Evolutionary conservation across 768 basidiomycete species (phyloP), one percentile per base, ranked within the genome.

Genomic region (Melanogaster broomeanus): DNA sequence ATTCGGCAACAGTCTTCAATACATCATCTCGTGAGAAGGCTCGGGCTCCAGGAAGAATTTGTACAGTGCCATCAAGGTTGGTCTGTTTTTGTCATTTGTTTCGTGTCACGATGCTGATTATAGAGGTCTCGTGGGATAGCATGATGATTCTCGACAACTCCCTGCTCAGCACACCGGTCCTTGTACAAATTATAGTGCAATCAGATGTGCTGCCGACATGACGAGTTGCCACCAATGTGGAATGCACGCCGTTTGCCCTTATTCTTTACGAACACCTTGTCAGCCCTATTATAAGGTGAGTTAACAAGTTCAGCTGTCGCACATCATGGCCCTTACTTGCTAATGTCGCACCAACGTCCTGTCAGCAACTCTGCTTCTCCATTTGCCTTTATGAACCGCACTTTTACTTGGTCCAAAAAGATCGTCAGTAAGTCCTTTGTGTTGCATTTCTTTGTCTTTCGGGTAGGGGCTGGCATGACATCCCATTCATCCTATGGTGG

Each of bases 351-450:
- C 25, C 25, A 27, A 8, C 25, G 25, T 4, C 25, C 25, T 4
- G 8, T 8, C 4, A 27, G 25, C 4, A 27, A 4, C 25, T 27
- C 25, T 27, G 8, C 25, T 4, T 4, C 8, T 4, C 25, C 25
- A 27, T 27, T 8, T 8, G 8, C 4, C 8, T 4, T 8, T 27
- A 27, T 8, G 8, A 27, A 27, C 8, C 8, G 4, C 8, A 27
- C 25, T 27, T 27, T 27, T 27, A 27, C 8, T 27, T 27, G 25
- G 4, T 27, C 25, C 4, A 8, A 27, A 8, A 27, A 27, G n/a
- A 39, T 24, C 45, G 55, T n/a, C 22, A 45, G 2, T 40, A 56
- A 18, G 24, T 53, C 38, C 65, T 62, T 13, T 65, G 61, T 7
- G 48, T 48, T 1, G 42, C 41, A 12, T 42, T 58, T 6, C 61